Evolutionary conservation across 169 alveolate species (phyloP), one percentile per base, ranked within the genome.

Genomic region (Cryptosporidium sp.): DNA sequence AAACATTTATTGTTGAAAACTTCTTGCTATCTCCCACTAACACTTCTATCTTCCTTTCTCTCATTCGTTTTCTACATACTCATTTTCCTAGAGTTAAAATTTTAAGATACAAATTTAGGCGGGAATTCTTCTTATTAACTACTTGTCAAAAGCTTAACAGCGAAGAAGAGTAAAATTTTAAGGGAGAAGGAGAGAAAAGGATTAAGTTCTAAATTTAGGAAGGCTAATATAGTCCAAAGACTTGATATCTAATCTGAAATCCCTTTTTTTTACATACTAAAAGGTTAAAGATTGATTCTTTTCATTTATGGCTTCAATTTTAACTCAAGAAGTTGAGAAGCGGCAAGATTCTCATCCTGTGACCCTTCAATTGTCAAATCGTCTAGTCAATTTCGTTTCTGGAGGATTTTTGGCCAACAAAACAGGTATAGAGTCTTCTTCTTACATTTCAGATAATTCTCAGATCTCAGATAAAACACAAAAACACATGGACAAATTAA

Each of bases 351-450:
- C 67, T 56, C 35, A n/a, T n/a, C 67, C 67, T 56, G 12, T 56
- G 31, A 7, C 72, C 14, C n/a, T 69, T 45, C 58, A 73, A 73
- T 14, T 73, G 26, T 73, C 70, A 18, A 73, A 9, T 21, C 70
- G 86, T 37, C 62, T 56, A 14, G 71, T 73, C 16, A 53, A 16
- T 33, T 73, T 53, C 26, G 37, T 60, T 53, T 42, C 86, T 21
- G 86, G 68, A 39, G 86, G 86, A 6, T 31, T 52, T 58, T 18
- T 73, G 18, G 60, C 3, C 4, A 42, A 56, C 16, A 23, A 52
- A 16, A 10, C 70, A 12, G 60, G 23, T 3, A 53, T 42, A 3
- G 61, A 16, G 0, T 44, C 26, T 69, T 14, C 9, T 8, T 35
- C 72, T 65, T 18, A 29, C 29, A 31, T 5, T 6, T 35, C 51